Evolutionary conservation across 2,329 filamentous ascomycete genomes (phyloP).

Genomic region (Xylaria multiplex): DNA sequence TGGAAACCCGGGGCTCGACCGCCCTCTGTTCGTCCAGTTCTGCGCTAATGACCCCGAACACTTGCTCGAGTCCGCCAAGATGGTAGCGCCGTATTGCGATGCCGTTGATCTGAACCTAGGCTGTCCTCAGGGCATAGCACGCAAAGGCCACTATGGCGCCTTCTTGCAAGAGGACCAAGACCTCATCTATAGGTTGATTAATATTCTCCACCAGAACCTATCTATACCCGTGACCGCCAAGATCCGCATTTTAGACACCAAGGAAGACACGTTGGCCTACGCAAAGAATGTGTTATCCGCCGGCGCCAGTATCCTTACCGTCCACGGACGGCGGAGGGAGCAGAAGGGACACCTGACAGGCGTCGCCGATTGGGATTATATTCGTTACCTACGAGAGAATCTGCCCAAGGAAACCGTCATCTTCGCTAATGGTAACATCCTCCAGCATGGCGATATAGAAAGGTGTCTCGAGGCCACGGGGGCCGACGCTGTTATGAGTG

Average conservation of each 20-base stretch:
- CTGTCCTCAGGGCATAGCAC: slow-evolving; percentile 94
- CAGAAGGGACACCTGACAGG: slow-evolving; percentile 98
- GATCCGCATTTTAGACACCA: slow-evolving; percentile 88
- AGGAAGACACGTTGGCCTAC: slow-evolving; percentile 87
- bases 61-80: slow-evolving; percentile 79
- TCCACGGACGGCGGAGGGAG: slow-evolving; percentile 87
- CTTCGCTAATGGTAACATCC: slow-evolving; percentile 95
- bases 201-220: slow-evolving; percentile 80
- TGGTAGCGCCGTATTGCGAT: slow-evolving; percentile 88
- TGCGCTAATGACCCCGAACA: slow-evolving; percentile 89
- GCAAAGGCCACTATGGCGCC: slow-evolving; percentile 88
- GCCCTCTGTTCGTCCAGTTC: slow-evolving; percentile 95
- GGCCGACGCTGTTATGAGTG: slow-evolving; percentile 93
- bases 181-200: slow-evolving; percentile 83
- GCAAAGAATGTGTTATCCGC: slow-evolving; percentile 86
- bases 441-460: slow-evolving; percentile 81
- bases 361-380: slow-evolving; percentile 88
- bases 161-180: slow-evolving; percentile 95
- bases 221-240: slow-evolving; percentile 92
- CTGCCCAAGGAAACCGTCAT: slow-evolving; percentile 89
- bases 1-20: slow-evolving; percentile 84
- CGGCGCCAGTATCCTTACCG: slow-evolving; percentile 91
- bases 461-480: slow-evolving; percentile 83
- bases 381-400: slow-evolving; percentile 83
- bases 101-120: slow-evolving; percentile 95